Evolutionary conservation across 2,329 filamentous ascomycete species (phyloP), one percentile per base, ranked within the genome.

Genomic region (Lachnellula willkommii): DNA sequence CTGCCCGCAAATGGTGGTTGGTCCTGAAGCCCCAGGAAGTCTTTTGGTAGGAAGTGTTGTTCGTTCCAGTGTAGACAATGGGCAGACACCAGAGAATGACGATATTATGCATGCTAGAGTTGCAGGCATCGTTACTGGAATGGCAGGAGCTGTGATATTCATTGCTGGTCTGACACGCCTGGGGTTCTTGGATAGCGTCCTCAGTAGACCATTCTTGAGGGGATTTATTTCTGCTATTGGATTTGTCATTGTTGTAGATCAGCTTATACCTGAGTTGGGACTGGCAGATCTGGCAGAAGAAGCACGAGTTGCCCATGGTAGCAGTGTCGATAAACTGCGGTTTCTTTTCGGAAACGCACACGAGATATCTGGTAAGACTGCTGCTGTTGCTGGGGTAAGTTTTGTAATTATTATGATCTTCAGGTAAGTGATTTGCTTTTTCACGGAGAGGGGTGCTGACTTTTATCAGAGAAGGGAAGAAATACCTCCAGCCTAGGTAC

Each of bases 201-300:
- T 99, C 37, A 96, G 92, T 64, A 82, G 90, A 36, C 94, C 94
- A 1, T 97, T 99, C 66, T 74, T 97, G 54, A 81, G 94, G 57
- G 94, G 94, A 1, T 99, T 99, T 74, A 96, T 99, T 73, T 96
- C 90, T 55, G 94, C 94, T 50, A 95, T 99, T 69, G 94, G 94
- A 49, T 89, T 96, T 54, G 92, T 97, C 62, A 97, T 99, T 69
- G 84, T 95, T 40, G 90, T 97, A 37, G 94, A 97, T 70, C 94
- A 99, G 73, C 76, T 96, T 46, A 89, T 96, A 52, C 92, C 93
- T 0, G 91, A 97, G 71, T 80, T 95, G 65, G 94, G 94, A 0
- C 78, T 99, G 22, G 79, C 78, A 39, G 74, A 79, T 1, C 72
- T 84, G 17, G 89, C 91, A 0, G 83, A 82, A 52, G 73, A 86